Conservation (phyloP, 2,329 filamentous ascomycete species). For the Verticillium zaregamsianum region DNA sequence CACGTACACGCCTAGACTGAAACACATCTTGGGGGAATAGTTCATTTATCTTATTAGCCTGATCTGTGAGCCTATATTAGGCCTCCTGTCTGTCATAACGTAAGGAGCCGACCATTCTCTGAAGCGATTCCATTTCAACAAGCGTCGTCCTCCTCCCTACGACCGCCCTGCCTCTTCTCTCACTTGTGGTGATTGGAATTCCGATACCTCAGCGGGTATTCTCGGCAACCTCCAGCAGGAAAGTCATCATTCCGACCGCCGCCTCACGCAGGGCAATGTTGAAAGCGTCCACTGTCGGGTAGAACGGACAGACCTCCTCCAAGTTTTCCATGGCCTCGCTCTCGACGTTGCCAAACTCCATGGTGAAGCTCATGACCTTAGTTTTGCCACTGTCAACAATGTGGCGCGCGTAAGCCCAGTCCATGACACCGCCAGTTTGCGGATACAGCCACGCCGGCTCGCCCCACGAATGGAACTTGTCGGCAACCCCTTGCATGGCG, state of each 20-base stretch:
- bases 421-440: constrained; percentile 38
- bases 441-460: constrained; percentile 37
- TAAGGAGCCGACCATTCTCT: not conserved
- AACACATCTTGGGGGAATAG: too few relatives aligned
- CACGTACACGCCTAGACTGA: too few relatives aligned
- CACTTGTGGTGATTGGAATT: not conserved
- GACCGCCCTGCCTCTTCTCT: too few relatives aligned
- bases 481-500: constrained; percentile 32
- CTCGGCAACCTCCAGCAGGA: constrained; percentile 19
- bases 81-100: too few relatives aligned
- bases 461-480: constrained; percentile 27
- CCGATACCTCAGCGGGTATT: not conserved
- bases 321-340: constrained; percentile 1
- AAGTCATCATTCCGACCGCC: constrained; percentile 42
- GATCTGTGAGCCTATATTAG: too few relatives aligned
- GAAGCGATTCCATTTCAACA: not conserved
- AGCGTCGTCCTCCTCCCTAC: too few relatives aligned
- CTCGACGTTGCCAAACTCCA: constrained; percentile 42
- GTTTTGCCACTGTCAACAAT: constrained; percentile 27
- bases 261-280: constrained; percentile 38
- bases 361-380: constrained; percentile 35
- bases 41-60: too few relatives aligned
- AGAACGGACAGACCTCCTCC: constrained; percentile 28
- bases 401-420: constrained; percentile 41
- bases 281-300: constrained; percentile 37